Base-by-base conservation (phyloP, 2,329 filamentous ascomycete species). In the Colletotrichum salicis region DNA sequence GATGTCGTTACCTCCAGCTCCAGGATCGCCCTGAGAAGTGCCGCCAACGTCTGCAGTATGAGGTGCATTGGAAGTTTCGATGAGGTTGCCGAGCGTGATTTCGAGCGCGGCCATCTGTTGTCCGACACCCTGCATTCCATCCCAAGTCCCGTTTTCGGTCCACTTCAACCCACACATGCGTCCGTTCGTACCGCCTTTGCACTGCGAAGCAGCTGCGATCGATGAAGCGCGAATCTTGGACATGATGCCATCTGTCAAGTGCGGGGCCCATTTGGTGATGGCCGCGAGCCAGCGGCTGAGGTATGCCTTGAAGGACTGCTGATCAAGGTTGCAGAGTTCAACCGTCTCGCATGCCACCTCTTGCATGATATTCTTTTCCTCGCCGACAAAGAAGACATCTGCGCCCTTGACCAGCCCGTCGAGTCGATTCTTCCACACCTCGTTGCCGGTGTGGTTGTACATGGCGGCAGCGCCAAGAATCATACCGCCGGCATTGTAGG, bases 91-190 rank as follows among this genome's bases (percentile, higher is more conserved):
- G 57, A 93, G 85, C 7, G 92, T 86, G 11, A 92, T 85, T 76
- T 93, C 90, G 78, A 93, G 82, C 2, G 89, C 90, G 1, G 89
- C 86, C 91, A 94, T 93, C 80, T 93, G 91, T 79, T 93, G 90
- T 5, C 92, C 92, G 2, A 93, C 87, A 7, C 91, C 91, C 7
- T 84, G 86, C 1, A 84, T 84, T 29, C 89, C 88, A 77, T 93
- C 90, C 80, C 87, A 92, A 10, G 80, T 79, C 1, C 80, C 82
- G 67, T 85, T 82, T 64, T 86, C 84, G 57, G 85, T 86, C 90
- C 90, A 92, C 71, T 86, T 86, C 64, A 90, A 79, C 10, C 90
- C 89, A 75, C 90, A 92, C 84, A 90, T 86, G 31, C 85, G 86
- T 3, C 86, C 84, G 72, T 89, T 90, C 31, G 77, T 74, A 19